A percentile compares a stretch with the other conserved stretches of the same genome.
phyloP scores from a whole-genome alignment of 2,329 filamentous ascomycete genomes.

The Helotiales sp. region DNA sequence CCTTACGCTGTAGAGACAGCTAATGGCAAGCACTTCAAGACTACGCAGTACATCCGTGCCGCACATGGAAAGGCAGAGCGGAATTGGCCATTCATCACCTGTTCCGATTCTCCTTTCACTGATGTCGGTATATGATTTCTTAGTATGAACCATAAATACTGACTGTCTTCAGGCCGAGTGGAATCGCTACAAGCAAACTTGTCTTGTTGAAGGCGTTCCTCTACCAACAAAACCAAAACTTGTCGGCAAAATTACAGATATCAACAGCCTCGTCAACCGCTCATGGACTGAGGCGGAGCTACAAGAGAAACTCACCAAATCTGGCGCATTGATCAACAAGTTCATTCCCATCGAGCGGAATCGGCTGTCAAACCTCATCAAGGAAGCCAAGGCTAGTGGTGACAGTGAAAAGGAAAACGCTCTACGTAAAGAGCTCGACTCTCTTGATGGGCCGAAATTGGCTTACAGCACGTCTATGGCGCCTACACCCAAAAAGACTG shows the following conservation, averaged over 20 bases:
- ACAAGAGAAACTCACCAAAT: slow-evolving; percentile 72
- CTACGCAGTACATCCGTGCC: slow-evolving; percentile 80
- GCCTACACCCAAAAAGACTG: slow-evolving; percentile 50
- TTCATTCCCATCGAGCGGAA: slow-evolving; percentile 68
- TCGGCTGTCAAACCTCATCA: slow-evolving; percentile 63
- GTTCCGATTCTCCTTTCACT: slow-evolving; percentile 83
- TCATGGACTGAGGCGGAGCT: slow-evolving; percentile 83
- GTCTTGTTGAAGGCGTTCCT: slow-evolving; percentile 69
- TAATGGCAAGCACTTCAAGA: slow-evolving; percentile 75
- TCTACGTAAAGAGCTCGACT: slow-evolving; percentile 61
- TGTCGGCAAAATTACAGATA: slow-evolving; percentile 72
- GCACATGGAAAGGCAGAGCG: slow-evolving; percentile 81
- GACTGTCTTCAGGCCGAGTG: slow-evolving; percentile 63
- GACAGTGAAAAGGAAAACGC: slow-evolving; percentile 58
- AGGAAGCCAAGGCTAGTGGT: slow-evolving; percentile 63
- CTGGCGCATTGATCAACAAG: slow-evolving; percentile 65
- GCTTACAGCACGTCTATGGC: slow-evolving; percentile 69
- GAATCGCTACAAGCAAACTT: slow-evolving; percentile 75
- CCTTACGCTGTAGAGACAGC: slow-evolving; percentile 79
- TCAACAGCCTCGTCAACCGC: slow-evolving; percentile 77
- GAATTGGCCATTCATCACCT: slow-evolving; percentile 86
- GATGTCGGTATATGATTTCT: slow-evolving; percentile 56
- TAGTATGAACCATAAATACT: slow-evolving; percentile 1
- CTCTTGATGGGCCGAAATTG: slow-evolving; percentile 66
- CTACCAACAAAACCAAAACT: slow-evolving; percentile 73